phyloP scores from a whole-genome alignment of 1,284 basidiomycete genomes.

The Ustilago lituana region DNA sequence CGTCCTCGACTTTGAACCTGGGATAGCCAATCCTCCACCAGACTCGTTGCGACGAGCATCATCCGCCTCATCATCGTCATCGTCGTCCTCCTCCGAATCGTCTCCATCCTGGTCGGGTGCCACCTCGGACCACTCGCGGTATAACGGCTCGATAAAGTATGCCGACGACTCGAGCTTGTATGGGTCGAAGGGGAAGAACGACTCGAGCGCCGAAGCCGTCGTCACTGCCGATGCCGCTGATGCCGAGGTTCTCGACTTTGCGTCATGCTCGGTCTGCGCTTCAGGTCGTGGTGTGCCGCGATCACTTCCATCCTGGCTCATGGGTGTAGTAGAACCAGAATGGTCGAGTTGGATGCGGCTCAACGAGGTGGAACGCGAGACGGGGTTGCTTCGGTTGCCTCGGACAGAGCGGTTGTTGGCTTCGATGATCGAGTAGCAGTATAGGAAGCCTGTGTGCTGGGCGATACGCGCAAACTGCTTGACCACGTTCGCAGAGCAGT shows the following conservation, averaged over 20 bases:
- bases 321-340: conserved; percentile 22
- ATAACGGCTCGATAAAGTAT: conserved; percentile 70
- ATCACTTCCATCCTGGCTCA: conserved; percentile 41
- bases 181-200: conserved; percentile 98
- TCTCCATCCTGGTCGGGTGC: conserved; percentile 64
- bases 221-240: conserved; percentile 23
- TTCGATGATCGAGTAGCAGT: conserved; percentile 93
- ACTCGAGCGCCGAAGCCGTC: conserved; percentile 74
- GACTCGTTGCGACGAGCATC: conserved; percentile 31
- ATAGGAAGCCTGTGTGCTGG: conserved; percentile 88
- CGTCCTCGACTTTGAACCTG: conserved; percentile 11
- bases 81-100: conserved; percentile 44
- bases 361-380: conserved; percentile 34
- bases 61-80: conserved; percentile 50
- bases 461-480: conserved; percentile 93
- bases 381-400: conserved; percentile 21
- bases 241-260: too few species aligned
- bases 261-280: conserved; percentile 5
- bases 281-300: conserved; percentile 27
- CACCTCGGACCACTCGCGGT: conserved; percentile 72
- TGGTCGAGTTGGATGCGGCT: conserved; percentile 27
- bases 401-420: conserved; percentile 72
- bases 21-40: conserved; percentile 23
- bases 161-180: conserved; percentile 79
- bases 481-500: conserved; percentile 84